Conservation (phyloP, 1,284 basidiomycete genomes). For the Papiliotrema nemorosa region DNA sequence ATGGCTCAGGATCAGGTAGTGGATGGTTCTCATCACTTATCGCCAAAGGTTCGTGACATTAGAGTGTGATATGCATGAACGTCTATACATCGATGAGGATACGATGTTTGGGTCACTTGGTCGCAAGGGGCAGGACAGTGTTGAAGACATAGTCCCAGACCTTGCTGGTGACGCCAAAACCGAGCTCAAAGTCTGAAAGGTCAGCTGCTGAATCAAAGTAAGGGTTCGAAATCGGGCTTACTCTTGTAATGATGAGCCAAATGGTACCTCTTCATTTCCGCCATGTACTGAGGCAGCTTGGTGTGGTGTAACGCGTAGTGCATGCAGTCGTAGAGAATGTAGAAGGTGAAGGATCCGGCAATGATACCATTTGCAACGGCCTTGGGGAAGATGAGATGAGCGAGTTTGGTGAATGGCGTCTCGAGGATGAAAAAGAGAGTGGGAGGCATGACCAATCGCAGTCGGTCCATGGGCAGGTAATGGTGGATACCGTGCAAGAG, state of each 20-base stretch:
- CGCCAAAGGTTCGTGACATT: too few relatives aligned
- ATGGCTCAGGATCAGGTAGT: too few relatives aligned
- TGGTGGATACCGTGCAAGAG: slow-evolving; percentile 95
- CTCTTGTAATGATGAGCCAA: slow-evolving; percentile 96
- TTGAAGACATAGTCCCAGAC: slow-evolving; percentile 93
- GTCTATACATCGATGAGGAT: too few relatives aligned
- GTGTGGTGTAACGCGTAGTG: slow-evolving; percentile 90
- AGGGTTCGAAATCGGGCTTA: too few relatives aligned
- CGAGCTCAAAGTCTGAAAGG: slow-evolving; percentile 91
- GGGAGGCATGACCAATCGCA: slow-evolving; percentile 97
- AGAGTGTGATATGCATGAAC: too few relatives aligned
- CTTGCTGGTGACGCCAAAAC: slow-evolving; percentile 95
- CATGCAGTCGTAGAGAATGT: slow-evolving; percentile 85
- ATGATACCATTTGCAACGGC: slow-evolving; percentile 91
- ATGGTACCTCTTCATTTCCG: slow-evolving; percentile 94
- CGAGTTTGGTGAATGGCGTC: slow-evolving; percentile 84
- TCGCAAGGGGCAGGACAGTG: slow-evolving; percentile 64
- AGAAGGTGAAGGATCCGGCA: slow-evolving; percentile 84
- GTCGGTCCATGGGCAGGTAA: slow-evolving; percentile 93
- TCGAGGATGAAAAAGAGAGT: slow-evolving; percentile 73
- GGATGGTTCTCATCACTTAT: too few relatives aligned
- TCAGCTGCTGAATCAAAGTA: too few relatives aligned
- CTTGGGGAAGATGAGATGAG: slow-evolving; percentile 75
- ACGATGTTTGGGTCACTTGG: slow-evolving; percentile 19
- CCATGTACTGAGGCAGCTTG: slow-evolving; percentile 80